These are phyloP conservation scores for Dorcoceras hygrometricum DNA, from an alignment of 257 asterid genomes.

Conservation along the genomic window DNA sequence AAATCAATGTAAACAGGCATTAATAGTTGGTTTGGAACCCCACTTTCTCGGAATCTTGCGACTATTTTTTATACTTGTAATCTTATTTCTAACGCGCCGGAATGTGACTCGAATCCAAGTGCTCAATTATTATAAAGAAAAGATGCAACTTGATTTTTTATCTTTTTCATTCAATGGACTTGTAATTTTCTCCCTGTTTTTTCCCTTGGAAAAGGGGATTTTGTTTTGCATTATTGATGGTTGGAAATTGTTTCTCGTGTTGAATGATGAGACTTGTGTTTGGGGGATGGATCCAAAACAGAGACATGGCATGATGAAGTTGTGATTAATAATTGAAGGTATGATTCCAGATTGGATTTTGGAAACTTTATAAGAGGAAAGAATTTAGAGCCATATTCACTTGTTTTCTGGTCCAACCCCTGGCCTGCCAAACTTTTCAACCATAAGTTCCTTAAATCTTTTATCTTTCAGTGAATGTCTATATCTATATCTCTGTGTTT, in stretches of 20 bases:
- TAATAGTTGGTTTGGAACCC: slow-evolving; percentile 20
- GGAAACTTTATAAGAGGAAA: slow-evolving; percentile 12
- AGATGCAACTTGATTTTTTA: neutral
- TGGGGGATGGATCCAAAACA: neutral
- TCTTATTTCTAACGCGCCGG: slow-evolving; percentile 19
- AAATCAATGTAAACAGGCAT: slow-evolving; percentile 16
- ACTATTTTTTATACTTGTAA: too few relatives aligned
- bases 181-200: too few relatives aligned
- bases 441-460: slow-evolving; percentile 5
- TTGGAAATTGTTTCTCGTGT: neutral
- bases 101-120: neutral
- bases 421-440: slow-evolving; percentile 24
- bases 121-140: neutral
- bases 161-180: neutral
- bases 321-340: neutral
- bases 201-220: neutral
- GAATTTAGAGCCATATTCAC: slow-evolving; percentile 29
- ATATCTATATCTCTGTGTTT: too few relatives aligned
- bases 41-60: neutral
- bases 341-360: neutral
- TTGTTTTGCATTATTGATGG: neutral
- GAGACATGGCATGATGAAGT: neutral
- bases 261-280: neutral
- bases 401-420: slow-evolving; percentile 32
- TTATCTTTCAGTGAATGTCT: neutral